Percentiles rank a stretch among this genome's conserved stretches.
Evolutionary conservation across 106 monocot species (phyloP).

Genomic region (Acorus gramineus): DNA sequence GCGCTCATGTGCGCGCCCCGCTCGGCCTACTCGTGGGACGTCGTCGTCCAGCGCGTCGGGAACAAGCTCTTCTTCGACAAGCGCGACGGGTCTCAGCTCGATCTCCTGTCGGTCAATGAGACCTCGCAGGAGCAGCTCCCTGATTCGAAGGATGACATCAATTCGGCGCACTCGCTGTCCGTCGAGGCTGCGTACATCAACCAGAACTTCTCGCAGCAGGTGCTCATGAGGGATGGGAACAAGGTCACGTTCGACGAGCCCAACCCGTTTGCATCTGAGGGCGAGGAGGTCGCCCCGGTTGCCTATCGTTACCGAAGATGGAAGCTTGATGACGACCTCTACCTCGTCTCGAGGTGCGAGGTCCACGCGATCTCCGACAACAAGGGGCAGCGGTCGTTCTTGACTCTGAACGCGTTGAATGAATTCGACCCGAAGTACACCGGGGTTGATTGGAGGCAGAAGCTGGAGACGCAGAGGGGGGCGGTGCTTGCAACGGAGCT

Average conservation of each 20-base stretch:
- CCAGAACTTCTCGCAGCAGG: conserved; percentile 97
- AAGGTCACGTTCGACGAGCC: conserved; percentile 84
- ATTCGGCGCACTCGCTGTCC: conserved; percentile 73
- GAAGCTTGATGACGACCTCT: conserved; percentile 84
- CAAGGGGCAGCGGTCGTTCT: conserved; percentile 64
- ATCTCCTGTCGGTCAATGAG: conserved; percentile 77
- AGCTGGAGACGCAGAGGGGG: conserved; percentile 92
- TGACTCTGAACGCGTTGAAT: conserved; percentile 84
- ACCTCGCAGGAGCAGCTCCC: conserved; percentile 75
- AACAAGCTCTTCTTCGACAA: too few relatives aligned
- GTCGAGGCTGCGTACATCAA: conserved; percentile 90
- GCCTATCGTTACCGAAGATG: conserved; percentile 84
- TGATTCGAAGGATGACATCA: conserved; percentile 91
- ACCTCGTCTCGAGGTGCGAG: conserved; percentile 80
- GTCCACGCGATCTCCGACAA: conserved; percentile 63
- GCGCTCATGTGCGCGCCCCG: too few relatives aligned
- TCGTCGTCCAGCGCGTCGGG: too few relatives aligned
- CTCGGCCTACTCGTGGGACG: too few relatives aligned
- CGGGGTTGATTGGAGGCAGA: conserved; percentile 94
- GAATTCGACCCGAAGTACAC: conserved; percentile 90
- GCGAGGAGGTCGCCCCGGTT: conserved; percentile 72
- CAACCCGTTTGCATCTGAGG: conserved; percentile 71
- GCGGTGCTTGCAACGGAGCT: conserved; percentile 97
- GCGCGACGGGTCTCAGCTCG: conserved; percentile 1
- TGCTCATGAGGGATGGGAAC: conserved; percentile 67